These are phyloP conservation scores for Dendrobium huoshanense DNA, from an alignment of 106 monocot species.

Conservation along the genomic window DNA sequence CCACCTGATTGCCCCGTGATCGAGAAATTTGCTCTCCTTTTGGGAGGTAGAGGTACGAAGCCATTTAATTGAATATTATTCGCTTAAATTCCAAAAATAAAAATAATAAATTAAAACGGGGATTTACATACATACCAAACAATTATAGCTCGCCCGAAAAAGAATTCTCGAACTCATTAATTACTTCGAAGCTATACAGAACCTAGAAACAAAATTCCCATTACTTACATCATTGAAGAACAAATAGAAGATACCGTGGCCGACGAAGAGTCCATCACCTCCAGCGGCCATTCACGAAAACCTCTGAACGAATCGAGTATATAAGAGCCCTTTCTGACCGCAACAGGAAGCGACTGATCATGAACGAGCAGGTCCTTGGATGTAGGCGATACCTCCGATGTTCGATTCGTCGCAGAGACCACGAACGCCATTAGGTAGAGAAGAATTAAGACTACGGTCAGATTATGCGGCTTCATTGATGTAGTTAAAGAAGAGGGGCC, in stretches of 20 bases:
- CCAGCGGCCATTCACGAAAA: not conserved
- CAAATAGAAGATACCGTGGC: not conserved
- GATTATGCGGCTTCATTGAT: not conserved
- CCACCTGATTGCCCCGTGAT: too few species aligned
- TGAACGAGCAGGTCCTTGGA: not conserved
- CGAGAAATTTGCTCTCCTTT: too few species aligned
- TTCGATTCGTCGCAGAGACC: not conserved
- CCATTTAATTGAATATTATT: too few species aligned
- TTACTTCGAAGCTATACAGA: not conserved
- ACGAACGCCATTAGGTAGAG: not conserved
- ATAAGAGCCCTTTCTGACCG: not conserved
- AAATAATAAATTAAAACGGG: not conserved
- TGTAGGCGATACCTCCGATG: not conserved
- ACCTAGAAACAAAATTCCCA: not conserved
- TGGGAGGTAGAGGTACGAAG: too few species aligned
- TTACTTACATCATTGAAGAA: constrained; percentile 5
- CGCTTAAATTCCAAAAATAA: not conserved
- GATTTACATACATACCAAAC: not conserved
- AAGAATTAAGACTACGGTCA: not conserved
- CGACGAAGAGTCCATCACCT: not conserved
- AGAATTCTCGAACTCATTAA: not conserved
- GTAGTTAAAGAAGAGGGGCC: not conserved
- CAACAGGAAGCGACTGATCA: not conserved
- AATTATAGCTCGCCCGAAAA: not conserved
- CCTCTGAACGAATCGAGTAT: not conserved